These are phyloP conservation scores for Alternaria triticina DNA, from an alignment of 2,329 filamentous ascomycete genomes.

Conservation along the genomic window DNA sequence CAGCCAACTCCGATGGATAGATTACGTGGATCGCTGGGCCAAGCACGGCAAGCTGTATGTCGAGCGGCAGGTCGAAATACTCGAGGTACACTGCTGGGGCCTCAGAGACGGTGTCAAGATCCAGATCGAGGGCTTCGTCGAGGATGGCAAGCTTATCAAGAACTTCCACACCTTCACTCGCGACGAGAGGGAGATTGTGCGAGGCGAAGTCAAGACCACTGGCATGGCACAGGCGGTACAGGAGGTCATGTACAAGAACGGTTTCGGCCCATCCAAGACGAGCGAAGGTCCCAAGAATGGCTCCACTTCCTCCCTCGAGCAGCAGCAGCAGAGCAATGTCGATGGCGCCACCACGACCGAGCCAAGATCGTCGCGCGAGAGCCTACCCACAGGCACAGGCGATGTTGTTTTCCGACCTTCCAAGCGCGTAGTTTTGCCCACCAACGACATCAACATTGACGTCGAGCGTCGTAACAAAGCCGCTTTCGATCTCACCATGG, in stretches of 20 bases:
- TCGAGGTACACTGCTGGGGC: slow-evolving; percentile 91
- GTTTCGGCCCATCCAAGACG: slow-evolving; percentile 35
- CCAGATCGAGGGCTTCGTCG: slow-evolving; percentile 80
- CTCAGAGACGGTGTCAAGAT: slow-evolving; percentile 87
- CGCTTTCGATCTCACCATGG: slow-evolving; percentile 79
- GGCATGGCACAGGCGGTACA: slow-evolving; percentile 54
- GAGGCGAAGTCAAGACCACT: slow-evolving; percentile 56
- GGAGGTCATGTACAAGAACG: slow-evolving; percentile 53
- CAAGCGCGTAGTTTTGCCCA: slow-evolving; percentile 72
- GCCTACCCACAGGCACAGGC: slow-evolving; percentile 62
- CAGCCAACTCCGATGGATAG: slow-evolving; percentile 85
- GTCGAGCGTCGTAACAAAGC: slow-evolving; percentile 86
- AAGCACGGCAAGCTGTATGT: slow-evolving; percentile 77
- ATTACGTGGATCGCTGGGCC: slow-evolving; percentile 89
- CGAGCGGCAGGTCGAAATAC: slow-evolving; percentile 81
- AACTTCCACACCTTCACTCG: slow-evolving; percentile 79
- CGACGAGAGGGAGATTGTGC: slow-evolving; percentile 73
- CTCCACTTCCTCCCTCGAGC: slow-evolving; percentile 25
- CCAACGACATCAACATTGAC: slow-evolving; percentile 87
- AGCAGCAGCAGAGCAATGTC: slow-evolving; percentile 13
- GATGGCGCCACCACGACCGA: slow-evolving; percentile 22
- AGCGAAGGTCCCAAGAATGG: slow-evolving; percentile 27
- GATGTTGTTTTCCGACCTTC: slow-evolving; percentile 80
- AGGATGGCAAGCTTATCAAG: slow-evolving; percentile 89
- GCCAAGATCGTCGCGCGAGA: slow-evolving; percentile 27